Base-by-base conservation (phyloP, 805 yeast genomes). In the Yarrowia osloensis region DNA sequence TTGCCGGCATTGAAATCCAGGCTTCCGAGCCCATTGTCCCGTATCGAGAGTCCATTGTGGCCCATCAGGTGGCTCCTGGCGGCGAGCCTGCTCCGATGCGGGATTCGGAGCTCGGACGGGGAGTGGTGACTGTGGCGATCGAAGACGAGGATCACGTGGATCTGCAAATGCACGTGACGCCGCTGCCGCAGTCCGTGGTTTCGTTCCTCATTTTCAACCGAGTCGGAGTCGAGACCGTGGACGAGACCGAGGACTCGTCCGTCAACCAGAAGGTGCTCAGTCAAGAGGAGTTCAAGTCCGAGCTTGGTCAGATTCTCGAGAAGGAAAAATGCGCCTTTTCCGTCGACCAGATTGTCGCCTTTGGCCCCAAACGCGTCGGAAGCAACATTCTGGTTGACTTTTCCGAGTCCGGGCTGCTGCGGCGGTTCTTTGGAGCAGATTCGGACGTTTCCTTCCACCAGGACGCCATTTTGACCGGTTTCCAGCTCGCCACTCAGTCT, bases 11-110 rank as follows among this genome's bases (percentile, higher is more conserved):
- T 71, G 97, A 91, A 62, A 87, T 95, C 12, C 85, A 89, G 3
- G 85, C 88, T 35, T 94, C 97, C 29, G 90, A 91, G 73, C 98
- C 99, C 0, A 94, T 90, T 24, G 96, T 95, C 70, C 98, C 99
- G 12, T 95, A 89, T 75, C 80, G 97, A 69, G 99, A 95, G 76
- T 90, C 98, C 0, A 86, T 91, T 57, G 77, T 85, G 17, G 77
- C 77, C 3, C 78, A 80, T 5, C 76, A 83, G 12, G 87, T 84
- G 15, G 78, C 71, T 5, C 68, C 67, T 0, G 74, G 70, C 17
- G 68, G 66, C 7, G 44, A 59, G 5, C 66, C 68, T 12, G 40
- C 55, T 13, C 68, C 68, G 2, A 63, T 63, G 59, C 39, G 54
- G 24, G 59, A 63, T 19, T 8, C 35, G 3, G 47, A 47, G 17